Conservation (phyloP, 176 grass and related monocot species). For the Zizania latifolia region DNA sequence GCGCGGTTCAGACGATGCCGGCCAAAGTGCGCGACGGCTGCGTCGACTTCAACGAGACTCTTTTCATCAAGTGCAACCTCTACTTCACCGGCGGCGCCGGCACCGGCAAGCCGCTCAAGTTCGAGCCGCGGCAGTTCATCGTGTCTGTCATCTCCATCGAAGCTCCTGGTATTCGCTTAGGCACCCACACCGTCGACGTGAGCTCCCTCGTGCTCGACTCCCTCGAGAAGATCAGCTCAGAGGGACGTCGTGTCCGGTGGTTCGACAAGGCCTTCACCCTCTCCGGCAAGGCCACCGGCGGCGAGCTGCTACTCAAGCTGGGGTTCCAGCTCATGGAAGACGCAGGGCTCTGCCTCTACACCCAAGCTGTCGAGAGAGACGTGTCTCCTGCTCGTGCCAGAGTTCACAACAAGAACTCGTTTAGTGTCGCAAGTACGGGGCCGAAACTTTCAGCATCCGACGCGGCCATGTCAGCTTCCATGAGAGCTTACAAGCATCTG, state of each 20-base stretch:
- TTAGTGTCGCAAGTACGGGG: conserved; percentile 35
- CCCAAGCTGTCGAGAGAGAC: conserved; percentile 11
- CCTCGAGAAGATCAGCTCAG: conserved; percentile 47
- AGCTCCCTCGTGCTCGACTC: conserved; percentile 69
- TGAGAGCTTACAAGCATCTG: conserved; percentile 39
- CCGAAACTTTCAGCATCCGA: conserved; percentile 28
- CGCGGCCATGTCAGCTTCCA: conserved; percentile 40
- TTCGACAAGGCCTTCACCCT: conserved; percentile 52
- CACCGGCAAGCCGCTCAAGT: conserved; percentile 58
- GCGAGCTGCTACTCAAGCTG: conserved; percentile 56
- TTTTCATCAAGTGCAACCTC: conserved; percentile 69
- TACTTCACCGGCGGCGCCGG: conserved; percentile 58
- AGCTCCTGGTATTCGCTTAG: conserved; percentile 39
- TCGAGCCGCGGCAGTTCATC: conserved; percentile 62
- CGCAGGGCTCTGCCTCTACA: conserved; percentile 45
- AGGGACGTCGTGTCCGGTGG: conserved; percentile 50
- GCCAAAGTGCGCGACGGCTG: conserved; percentile 35
- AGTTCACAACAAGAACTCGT: conserved; percentile 54
- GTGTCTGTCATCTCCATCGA: conserved; percentile 50
- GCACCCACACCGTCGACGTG: conserved; percentile 55
- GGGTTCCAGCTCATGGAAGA: conserved; percentile 89
- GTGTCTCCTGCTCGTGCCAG: conserved; percentile 29
- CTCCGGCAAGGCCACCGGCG: conserved; percentile 61
- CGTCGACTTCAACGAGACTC: conserved; percentile 72
- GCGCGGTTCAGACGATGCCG: conserved; percentile 68